Conservation (phyloP, 2,329 filamentous ascomycete genomes). For the Trichophaea hybrida region DNA sequence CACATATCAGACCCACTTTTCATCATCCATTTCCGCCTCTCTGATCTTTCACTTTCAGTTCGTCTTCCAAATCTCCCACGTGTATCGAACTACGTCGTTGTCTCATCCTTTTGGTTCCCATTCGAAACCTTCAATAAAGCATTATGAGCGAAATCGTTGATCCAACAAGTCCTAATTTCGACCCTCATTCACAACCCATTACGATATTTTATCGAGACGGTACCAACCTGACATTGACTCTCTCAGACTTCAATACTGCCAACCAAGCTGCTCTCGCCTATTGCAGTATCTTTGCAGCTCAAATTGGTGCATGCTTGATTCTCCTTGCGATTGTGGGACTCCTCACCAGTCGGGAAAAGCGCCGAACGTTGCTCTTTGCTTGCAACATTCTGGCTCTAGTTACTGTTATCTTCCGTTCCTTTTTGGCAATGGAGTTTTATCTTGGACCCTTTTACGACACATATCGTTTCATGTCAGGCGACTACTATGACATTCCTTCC, state of each 20-base stretch:
- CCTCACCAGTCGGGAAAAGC: constrained; percentile 52
- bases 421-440: constrained; percentile 45
- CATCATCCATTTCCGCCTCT: background rate
- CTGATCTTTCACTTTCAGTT: background rate
- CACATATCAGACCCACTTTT: too few relatives aligned
- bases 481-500: constrained; percentile 39
- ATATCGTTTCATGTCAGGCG: constrained; percentile 44
- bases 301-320: constrained; percentile 53
- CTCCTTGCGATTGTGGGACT: constrained; percentile 52
- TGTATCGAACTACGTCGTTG: too few relatives aligned
- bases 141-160: background rate
- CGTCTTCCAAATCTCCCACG: too few relatives aligned
- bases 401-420: constrained; percentile 45
- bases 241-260: constrained; percentile 17
- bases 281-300: constrained; percentile 50
- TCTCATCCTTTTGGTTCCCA: too few relatives aligned
- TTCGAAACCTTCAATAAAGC: too few relatives aligned
- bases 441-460: constrained; percentile 46
- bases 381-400: constrained; percentile 49
- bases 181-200: constrained; percentile 15
- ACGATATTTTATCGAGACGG: constrained; percentile 22
- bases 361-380: constrained; percentile 48
- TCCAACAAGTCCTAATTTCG: constrained; percentile 8
- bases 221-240: constrained; percentile 20
- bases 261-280: constrained; percentile 8